phyloP scores from a whole-genome alignment of 768 basidiomycete species.

The Sporobolomyces roseus region DNA sequence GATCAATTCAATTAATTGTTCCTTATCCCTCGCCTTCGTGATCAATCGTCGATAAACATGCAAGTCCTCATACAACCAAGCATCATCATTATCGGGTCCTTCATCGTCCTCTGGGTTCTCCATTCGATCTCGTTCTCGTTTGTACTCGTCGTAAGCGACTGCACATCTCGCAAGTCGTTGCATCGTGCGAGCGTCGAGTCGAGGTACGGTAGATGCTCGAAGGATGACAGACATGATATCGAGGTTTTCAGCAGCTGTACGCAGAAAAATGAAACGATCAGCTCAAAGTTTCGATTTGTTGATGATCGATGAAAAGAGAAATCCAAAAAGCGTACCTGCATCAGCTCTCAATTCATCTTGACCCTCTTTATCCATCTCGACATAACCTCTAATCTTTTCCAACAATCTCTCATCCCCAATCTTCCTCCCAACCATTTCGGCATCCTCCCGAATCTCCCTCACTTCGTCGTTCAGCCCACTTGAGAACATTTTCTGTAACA shows the following conservation, averaged over 20 bases:
- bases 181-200: constrained; percentile 71
- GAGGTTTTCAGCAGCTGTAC: constrained; percentile 56
- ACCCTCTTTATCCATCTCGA: constrained; percentile 80
- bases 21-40: constrained; percentile 74
- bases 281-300: no score
- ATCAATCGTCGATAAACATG: constrained; percentile 73
- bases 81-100: constrained; percentile 88
- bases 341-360: constrained; percentile 76
- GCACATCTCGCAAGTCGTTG: constrained; percentile 73
- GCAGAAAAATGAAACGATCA: neutral
- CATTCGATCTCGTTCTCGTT: constrained; percentile 58
- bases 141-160: constrained; percentile 72
- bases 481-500: constrained; percentile 95
- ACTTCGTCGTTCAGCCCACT: constrained; percentile 87
- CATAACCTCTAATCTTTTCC: constrained; percentile 79
- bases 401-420: constrained; percentile 82
- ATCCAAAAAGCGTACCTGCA: constrained; percentile 59
- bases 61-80: constrained; percentile 92
- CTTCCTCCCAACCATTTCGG: constrained; percentile 78
- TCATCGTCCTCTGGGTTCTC: constrained; percentile 76
- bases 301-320: neutral
- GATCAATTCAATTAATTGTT: constrained; percentile 84
- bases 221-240: constrained; percentile 76
- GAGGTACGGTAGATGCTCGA: constrained; percentile 67
- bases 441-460: constrained; percentile 64